These are phyloP conservation scores for Colletotrichum aenigma DNA, from an alignment of 2,329 filamentous ascomycete species.

Conservation along the genomic window DNA sequence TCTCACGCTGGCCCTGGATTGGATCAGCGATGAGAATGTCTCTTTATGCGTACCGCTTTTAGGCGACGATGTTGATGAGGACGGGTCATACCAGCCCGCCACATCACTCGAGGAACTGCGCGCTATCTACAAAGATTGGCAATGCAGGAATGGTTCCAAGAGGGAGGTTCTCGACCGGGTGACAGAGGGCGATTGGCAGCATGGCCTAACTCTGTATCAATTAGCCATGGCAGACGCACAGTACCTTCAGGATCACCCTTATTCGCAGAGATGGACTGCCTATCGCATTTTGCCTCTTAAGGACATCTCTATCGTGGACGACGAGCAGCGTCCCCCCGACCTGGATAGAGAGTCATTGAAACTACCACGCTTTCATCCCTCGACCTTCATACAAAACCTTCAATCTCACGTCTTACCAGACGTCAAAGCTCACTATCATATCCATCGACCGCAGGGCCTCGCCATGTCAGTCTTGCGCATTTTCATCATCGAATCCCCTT, in stretches of 20 bases:
- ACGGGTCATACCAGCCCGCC: constrained; percentile 73
- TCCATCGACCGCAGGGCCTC: constrained; percentile 72
- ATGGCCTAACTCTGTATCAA: constrained; percentile 68
- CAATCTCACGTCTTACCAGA: constrained; percentile 77
- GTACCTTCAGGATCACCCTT: constrained; percentile 68
- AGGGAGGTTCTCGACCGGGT: constrained; percentile 68
- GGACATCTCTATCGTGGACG: constrained; percentile 39
- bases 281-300: constrained; percentile 62
- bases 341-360: constrained; percentile 51
- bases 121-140: constrained; percentile 66
- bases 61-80: constrained; percentile 58
- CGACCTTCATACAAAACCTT: constrained; percentile 78
- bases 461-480: constrained; percentile 78
- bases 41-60: constrained; percentile 60
- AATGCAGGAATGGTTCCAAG: constrained; percentile 63
- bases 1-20: constrained; percentile 74
- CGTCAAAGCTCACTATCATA: constrained; percentile 83
- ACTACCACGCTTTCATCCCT: constrained; percentile 77
- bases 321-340: constrained; percentile 34
- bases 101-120: constrained; percentile 69
- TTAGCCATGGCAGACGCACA: constrained; percentile 72
- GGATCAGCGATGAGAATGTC: constrained; percentile 73
- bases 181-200: constrained; percentile 70
- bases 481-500: constrained; percentile 81
- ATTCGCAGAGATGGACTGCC: constrained; percentile 67